Evolutionary conservation across 768 basidiomycete species (phyloP), one percentile per base, ranked within the genome.

Genomic region (Holtermannia corniformis): DNA sequence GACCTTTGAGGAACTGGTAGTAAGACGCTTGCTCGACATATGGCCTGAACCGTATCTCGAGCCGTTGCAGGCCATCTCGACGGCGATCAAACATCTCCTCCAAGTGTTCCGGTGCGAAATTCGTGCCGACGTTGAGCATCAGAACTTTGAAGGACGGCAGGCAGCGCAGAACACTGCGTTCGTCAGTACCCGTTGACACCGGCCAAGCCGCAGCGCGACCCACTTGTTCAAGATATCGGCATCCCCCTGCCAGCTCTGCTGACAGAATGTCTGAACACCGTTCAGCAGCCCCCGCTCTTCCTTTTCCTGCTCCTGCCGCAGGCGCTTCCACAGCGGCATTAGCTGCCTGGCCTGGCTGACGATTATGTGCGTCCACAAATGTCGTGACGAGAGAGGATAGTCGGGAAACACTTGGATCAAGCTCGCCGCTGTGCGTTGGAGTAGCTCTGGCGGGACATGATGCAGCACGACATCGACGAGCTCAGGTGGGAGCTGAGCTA

Each of bases 61-160:
- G 73, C 57, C 75, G 75, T 32, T 71, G 58, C 57, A 93, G 60
- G 0, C 57, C 62, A 12, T 69, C 62, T 49, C 79, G 73, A 3
- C 82, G 80, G 24, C 74, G 71, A 51, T 75, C 66, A 54, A 84
- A 76, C 27, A 90, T 76, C 47, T 84, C 82, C 56, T 84, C 82
- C 47, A 91, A 68, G 70, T 89, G 85, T 58, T 91, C 87, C 1
- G 89, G 89, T 0, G 81, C 68, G 67, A 89, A 89, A 56, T 82
- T 81, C 0, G 87, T 82, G 0, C 90, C 91, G 56, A 92, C 76
- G 68, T 81, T 81, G 47, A 95, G 68, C 22, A 68, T 73, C 56
- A 93, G 65, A 5, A 73, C 72, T 22, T 69, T 65, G 19, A 86
- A 58, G 19, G 73, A 70, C 1, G 81, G 76, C 7, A 91, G 73